A percentile compares a stretch with the other conserved stretches of the same genome.
Evolutionary conservation across 202 grass and related monocot genomes (phyloP).

Genomic region (Zizania palustris): DNA sequence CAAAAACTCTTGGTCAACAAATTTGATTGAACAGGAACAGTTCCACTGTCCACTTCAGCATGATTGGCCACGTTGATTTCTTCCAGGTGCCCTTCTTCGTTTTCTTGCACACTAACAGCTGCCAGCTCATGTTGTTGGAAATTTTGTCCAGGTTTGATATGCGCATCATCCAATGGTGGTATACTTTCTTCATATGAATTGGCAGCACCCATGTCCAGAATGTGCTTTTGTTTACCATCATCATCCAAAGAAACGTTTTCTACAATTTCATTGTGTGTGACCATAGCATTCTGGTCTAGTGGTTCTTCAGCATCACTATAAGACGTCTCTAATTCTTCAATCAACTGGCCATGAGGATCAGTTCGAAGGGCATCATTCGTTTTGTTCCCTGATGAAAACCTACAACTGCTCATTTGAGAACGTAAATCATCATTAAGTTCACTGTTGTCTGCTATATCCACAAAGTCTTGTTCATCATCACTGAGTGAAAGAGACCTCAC

Average conservation of each 20-base stretch:
- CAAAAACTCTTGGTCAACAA: constrained; percentile 50
- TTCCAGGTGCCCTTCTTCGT: constrained; percentile 36
- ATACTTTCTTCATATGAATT: constrained; percentile 54
- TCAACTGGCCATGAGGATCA: constrained; percentile 59
- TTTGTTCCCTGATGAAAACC: constrained; percentile 31
- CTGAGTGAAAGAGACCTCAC: constrained; percentile 56
- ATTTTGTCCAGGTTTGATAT: constrained; percentile 55
- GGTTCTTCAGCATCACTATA: constrained; percentile 50
- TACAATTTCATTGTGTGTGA: neutral
- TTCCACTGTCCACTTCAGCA: constrained; percentile 22
- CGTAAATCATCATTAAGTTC: constrained; percentile 51
- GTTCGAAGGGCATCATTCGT: constrained; percentile 29
- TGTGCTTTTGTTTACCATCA: constrained; percentile 24
- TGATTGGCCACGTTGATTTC: constrained; percentile 15
- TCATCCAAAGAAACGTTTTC: constrained; percentile 1
- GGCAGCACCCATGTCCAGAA: constrained; percentile 17
- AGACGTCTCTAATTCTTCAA: constrained; percentile 65
- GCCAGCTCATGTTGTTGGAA: constrained; percentile 41
- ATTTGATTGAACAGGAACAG: constrained; percentile 37
- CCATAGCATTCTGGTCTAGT: constrained; percentile 19
- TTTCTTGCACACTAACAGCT: constrained; percentile 34
- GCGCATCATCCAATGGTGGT: constrained; percentile 43
- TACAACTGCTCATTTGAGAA: constrained; percentile 43
- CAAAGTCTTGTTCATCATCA: constrained; percentile 56
- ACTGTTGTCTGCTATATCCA: constrained; percentile 30